These are phyloP conservation scores for Candida silvatica DNA, from an alignment of 805 yeast species.

Conservation along the genomic window DNA sequence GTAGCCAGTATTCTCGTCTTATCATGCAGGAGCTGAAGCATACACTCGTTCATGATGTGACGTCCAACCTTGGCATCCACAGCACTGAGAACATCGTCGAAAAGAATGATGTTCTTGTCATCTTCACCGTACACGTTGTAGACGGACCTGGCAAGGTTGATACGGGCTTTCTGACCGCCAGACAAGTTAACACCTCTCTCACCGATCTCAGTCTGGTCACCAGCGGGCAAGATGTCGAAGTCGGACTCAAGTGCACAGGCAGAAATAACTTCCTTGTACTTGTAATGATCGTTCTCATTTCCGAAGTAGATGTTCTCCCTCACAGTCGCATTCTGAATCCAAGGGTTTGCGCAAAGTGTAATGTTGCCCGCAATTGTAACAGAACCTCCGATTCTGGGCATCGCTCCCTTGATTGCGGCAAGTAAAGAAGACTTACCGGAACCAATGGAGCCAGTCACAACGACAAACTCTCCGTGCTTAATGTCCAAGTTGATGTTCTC, in stretches of 20 bases:
- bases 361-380: slow-evolving; percentile 45
- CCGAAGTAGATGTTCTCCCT: slow-evolving; percentile 72
- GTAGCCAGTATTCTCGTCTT: slow-evolving; percentile 74
- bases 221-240: slow-evolving; percentile 59
- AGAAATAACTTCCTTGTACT: slow-evolving; percentile 44
- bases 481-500: slow-evolving; percentile 42
- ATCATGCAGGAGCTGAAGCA: slow-evolving; percentile 42
- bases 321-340: slow-evolving; percentile 80
- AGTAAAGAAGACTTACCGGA: slow-evolving; percentile 73
- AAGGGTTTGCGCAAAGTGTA: slow-evolving; percentile 43
- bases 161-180: slow-evolving; percentile 85
- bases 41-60: slow-evolving; percentile 64
- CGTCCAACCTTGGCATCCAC: slow-evolving; percentile 85
- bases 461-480: slow-evolving; percentile 58
- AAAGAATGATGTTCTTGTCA: slow-evolving; percentile 52
- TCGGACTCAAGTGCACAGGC: slow-evolving; percentile 66
- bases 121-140: slow-evolving; percentile 31
- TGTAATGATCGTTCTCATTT: slow-evolving; percentile 30
- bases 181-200: slow-evolving; percentile 79
- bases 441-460: slow-evolving; percentile 77
- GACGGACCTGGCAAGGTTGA: slow-evolving; percentile 71
- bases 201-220: slow-evolving; percentile 75
- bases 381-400: slow-evolving; percentile 46
- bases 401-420: slow-evolving; percentile 59
- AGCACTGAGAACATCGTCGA: slow-evolving; percentile 79